Conservation (phyloP, 2,329 filamentous ascomycete species). For the Myriosclerotinia curreyana region DNA sequence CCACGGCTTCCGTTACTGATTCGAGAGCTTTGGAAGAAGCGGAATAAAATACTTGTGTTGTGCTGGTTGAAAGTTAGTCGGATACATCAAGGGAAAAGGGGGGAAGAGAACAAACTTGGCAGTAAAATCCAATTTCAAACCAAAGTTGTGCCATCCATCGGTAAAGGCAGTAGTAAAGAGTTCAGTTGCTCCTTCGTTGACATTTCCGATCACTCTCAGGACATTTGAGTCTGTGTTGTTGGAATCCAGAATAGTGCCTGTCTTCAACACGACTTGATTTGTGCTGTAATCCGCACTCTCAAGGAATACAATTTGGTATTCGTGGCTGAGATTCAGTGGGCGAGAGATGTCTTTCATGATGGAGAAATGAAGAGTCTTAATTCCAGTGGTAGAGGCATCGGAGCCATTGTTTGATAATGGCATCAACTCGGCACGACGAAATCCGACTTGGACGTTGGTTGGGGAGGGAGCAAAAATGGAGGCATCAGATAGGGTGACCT, state of each 20-base stretch:
- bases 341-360: constrained; percentile 51
- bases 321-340: constrained; percentile 54
- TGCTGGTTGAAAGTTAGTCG: constrained; percentile 41
- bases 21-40: constrained; percentile 46
- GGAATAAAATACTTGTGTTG: constrained; percentile 58
- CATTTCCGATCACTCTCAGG: constrained; percentile 21
- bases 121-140: constrained; percentile 54
- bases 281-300: constrained; percentile 48
- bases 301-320: constrained; percentile 35
- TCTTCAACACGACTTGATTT: constrained; percentile 55
- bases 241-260: constrained; percentile 49
- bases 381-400: constrained; percentile 50
- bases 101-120: constrained; percentile 46
- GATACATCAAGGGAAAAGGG: not conserved
- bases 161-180: constrained; percentile 54
- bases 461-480: constrained; percentile 56
- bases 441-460: constrained; percentile 53
- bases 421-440: constrained; percentile 58
- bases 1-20: constrained; percentile 46
- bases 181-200: constrained; percentile 49
- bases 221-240: constrained; percentile 8
- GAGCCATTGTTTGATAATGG: constrained; percentile 46
- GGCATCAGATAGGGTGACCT: constrained; percentile 43
- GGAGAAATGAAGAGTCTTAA: constrained; percentile 62
- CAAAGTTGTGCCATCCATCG: constrained; percentile 60